These are phyloP conservation scores for Raphidocelis subcapitata DNA, from an alignment of 139 green algal genomes.

Conservation along the genomic window DNA sequence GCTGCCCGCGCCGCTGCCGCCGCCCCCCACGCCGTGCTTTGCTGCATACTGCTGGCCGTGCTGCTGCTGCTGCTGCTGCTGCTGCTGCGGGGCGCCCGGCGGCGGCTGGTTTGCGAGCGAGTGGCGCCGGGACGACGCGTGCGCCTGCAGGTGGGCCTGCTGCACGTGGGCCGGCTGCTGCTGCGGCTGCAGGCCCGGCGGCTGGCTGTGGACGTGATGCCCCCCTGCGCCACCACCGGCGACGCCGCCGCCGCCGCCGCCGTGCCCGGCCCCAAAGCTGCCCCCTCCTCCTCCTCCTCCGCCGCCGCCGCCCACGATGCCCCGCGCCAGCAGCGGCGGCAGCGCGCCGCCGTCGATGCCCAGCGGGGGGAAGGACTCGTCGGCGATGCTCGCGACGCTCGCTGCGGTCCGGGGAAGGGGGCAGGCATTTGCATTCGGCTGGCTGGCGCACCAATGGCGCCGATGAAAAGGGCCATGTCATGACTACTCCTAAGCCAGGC, in stretches of 20 bases:
- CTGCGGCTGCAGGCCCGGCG: constrained; percentile 21
- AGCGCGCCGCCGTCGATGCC: background rate
- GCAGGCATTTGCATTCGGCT: no score
- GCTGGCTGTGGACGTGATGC: background rate
- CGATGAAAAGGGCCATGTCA: no score
- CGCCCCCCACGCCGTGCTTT: background rate
- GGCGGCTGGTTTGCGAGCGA: background rate
- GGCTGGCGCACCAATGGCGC: no score
- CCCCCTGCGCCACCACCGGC: background rate
- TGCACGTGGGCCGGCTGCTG: background rate
- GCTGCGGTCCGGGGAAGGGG: no score
- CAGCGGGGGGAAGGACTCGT: background rate
- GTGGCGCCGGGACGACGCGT: background rate
- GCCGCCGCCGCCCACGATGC: background rate
- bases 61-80: background rate
- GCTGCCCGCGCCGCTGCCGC: background rate
- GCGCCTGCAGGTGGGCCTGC: background rate
- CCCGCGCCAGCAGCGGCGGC: background rate
- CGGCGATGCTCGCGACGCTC: no score
- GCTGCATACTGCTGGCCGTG: constrained; percentile 4
- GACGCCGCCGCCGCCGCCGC: background rate
- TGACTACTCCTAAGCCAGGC: no score
- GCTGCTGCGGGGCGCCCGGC: background rate
- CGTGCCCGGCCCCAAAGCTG: no score
- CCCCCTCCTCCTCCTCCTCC: no score